Conservation (phyloP, 768 basidiomycete species). For the Pleurotus salmoneostramineus region DNA sequence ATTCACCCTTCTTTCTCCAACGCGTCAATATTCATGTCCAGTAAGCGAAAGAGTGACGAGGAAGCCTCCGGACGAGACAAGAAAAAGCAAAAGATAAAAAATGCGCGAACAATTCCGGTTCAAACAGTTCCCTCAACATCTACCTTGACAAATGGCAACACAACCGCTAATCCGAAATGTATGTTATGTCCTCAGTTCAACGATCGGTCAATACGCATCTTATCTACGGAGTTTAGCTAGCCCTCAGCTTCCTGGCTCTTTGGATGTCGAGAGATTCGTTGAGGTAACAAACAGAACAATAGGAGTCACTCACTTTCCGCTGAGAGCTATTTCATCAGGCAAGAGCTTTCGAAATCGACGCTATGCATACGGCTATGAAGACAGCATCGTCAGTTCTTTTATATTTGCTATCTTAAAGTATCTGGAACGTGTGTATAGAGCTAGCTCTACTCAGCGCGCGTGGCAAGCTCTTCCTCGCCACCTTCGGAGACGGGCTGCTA, state of each 20-base stretch:
- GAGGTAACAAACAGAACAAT: conserved; percentile 45
- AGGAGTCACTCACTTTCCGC: neutral
- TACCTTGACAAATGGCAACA: conserved; percentile 15
- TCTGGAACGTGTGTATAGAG: conserved; percentile 33
- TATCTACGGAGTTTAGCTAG: conserved; percentile 34
- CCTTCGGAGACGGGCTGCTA: conserved; percentile 88
- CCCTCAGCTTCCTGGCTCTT: conserved; percentile 59
- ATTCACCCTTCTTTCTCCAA: neutral
- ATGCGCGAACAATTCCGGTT: conserved; percentile 65
- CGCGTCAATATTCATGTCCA: conserved; percentile 17
- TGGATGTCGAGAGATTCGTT: conserved; percentile 88
- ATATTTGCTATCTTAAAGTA: neutral
- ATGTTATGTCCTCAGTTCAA: conserved; percentile 12
- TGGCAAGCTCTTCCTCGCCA: conserved; percentile 95
- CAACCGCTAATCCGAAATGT: conserved; percentile 39
- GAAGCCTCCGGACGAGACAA: conserved; percentile 45
- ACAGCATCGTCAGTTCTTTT: conserved; percentile 52
- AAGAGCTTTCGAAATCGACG: conserved; percentile 82
- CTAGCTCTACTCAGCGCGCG: conserved; percentile 69
- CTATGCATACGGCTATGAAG: conserved; percentile 88
- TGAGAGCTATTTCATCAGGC: conserved; percentile 43
- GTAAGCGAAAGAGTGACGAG: conserved; percentile 35
- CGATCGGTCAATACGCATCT: neutral
- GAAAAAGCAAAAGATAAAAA: conserved; percentile 65
- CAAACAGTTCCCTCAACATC: conserved; percentile 32